phyloP scores from a whole-genome alignment of 768 basidiomycete genomes.

The Fomitopsis pulvina region DNA sequence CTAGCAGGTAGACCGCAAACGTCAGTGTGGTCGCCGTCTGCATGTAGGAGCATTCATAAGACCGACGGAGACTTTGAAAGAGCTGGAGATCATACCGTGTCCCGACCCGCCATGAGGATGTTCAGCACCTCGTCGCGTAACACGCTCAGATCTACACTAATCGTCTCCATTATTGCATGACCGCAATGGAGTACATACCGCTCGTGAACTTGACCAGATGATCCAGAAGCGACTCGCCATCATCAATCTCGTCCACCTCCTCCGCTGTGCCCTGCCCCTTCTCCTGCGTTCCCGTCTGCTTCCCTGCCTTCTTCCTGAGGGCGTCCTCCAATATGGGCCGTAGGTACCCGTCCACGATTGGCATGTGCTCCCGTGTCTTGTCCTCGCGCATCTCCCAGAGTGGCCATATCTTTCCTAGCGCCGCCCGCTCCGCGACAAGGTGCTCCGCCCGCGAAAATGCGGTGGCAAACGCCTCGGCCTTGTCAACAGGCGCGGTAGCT shows the following conservation, averaged over 20 bases:
- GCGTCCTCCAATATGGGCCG: constrained; percentile 42
- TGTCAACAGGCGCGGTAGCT: not conserved
- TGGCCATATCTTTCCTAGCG: constrained; percentile 40
- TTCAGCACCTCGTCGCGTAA: constrained; percentile 26
- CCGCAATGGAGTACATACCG: constrained; percentile 21
- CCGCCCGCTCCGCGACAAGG: constrained; percentile 23
- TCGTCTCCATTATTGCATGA: not conserved
- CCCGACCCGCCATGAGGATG: constrained; percentile 25
- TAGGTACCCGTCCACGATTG: constrained; percentile 38
- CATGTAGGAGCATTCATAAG: not conserved
- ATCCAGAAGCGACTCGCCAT: constrained; percentile 33
- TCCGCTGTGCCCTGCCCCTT: constrained; percentile 5
- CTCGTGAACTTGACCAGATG: constrained; percentile 32
- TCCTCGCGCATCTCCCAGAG: constrained; percentile 37
- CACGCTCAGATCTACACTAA: constrained; percentile 18
- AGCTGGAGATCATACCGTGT: not conserved
- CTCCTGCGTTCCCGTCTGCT: not conserved
- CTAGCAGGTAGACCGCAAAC: constrained; percentile 27
- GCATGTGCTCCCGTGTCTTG: constrained; percentile 31
- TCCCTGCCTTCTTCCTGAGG: constrained; percentile 31
- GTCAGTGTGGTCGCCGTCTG: constrained; percentile 29
- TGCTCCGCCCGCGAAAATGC: constrained; percentile 36
- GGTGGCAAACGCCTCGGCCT: constrained; percentile 24
- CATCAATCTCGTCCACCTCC: constrained; percentile 13
- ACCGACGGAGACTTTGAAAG: too few relatives aligned